Evolutionary conservation across 2,329 filamentous ascomycete species (phyloP), one percentile per base, ranked within the genome.

Genomic region (Graphilbum fragrans): DNA sequence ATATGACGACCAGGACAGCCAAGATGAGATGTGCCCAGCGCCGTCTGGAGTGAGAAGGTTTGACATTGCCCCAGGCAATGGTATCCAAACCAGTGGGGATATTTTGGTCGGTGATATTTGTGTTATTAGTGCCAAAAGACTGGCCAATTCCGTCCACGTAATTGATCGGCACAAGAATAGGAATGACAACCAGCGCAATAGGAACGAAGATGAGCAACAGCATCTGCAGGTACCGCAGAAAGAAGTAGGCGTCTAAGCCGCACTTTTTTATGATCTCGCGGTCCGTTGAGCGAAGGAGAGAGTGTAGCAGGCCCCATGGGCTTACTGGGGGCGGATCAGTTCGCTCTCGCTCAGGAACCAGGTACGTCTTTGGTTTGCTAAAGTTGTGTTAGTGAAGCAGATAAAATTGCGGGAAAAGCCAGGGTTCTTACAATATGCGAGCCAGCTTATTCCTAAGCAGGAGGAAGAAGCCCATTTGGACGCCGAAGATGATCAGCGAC

Each of bases 191-290:
- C 21, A 76, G 50, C 12, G 83, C 78, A 43, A 94, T 77, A 2
- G 92, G 87, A 32, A 94, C 64, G 57, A 98, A 96, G 47, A 98
- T 94, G 56, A 94, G 80, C 35, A 96, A 72, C 5, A 96, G 75
- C 59, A 55, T 73, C 49, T 74, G 74, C 14, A 77, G 73, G 55
- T 94, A 98, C 47, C 93, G 83, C 1, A 98, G 70, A 59, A 98
- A 98, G 66, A 96, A 94, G 63, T 94, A 98, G 54, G 90, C 87
- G 57, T 98, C 92, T 10, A 98, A 74, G 17, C 92, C 92, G 51
- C 90, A 95, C 60, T 95, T 94, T 41, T 90, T 82, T 53, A 98
- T 94, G 50, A 98, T 77, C 51, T 94, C 86, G 12, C 85, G 70
- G 47, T 85, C 73, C 67, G 77, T 59, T 64, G 85, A 64, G 65